Base-by-base conservation (phyloP, 805 yeast species). In the Myxozyma melibiosi region DNA sequence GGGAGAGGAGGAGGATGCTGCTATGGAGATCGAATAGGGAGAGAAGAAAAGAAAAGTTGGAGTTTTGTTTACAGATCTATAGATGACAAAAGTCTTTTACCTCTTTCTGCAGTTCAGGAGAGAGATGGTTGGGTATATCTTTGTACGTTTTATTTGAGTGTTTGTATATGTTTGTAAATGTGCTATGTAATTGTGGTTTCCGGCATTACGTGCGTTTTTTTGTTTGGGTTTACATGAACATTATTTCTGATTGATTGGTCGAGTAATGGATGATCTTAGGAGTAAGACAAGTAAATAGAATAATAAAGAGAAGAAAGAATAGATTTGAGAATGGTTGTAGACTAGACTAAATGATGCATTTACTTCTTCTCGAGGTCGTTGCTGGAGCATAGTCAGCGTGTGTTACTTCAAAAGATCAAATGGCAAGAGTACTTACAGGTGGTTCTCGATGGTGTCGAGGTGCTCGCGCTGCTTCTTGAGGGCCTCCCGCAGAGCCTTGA, bases 401-500 rank as follows among this genome's bases (percentile, higher is more conserved):
- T 18, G 22, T 27, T 30, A 5, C 7, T 27, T 14, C 7, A 18
- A 16, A 27, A 16, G 7, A 34, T 4, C 34, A 5, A 31, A 25
- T 3, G 20, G 34, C 0, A 6, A 20, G 9, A 20, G 3, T 22
- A 54, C 68, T 16, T 62, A 66, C 65, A 66, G 61, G 38, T 66
- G 65, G 35, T 53, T 22, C 59, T 61, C 65, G 41, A 66, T 53
- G 41, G 55, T 48, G 45, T 57, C 62, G 38, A 66, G 61, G 39
- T 65, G 68, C 51, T 62, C 66, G 34, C 65, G 54, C 72, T 85
- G 94, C 76, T 86, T 79, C 73, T 85, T 82, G 73, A 90, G 79
- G 69, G 86, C 82, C 72, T 86, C 90, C 73, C 79, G 86, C 73
- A 90, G 82, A 48, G 81, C 80, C 70, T 82, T 84, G 72, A 90